These are phyloP conservation scores for Talaromyces sp. DNA, from an alignment of 2,329 filamentous ascomycete species.

Conservation along the genomic window DNA sequence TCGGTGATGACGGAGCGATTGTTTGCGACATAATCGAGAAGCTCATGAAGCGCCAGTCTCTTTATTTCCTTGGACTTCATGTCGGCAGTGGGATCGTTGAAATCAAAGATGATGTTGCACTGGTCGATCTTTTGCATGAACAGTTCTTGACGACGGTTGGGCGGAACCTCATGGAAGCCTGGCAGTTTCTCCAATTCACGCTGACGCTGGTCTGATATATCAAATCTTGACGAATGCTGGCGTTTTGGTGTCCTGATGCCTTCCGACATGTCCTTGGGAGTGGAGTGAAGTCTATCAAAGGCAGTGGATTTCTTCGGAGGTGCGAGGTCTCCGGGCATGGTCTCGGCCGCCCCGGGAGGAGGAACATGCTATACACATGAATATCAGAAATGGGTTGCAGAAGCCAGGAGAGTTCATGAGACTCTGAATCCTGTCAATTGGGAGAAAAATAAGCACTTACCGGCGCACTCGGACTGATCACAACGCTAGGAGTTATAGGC, in stretches of 20 bases:
- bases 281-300: constrained; percentile 84
- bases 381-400: background rate
- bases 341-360: constrained; percentile 87
- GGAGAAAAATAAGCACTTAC: constrained; percentile 49
- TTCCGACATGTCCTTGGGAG: constrained; percentile 93
- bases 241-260: constrained; percentile 91
- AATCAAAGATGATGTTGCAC: constrained; percentile 99
- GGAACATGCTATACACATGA: constrained; percentile 65
- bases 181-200: constrained; percentile 95
- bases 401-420: background rate
- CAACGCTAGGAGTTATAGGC: constrained; percentile 72
- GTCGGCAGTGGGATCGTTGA: constrained; percentile 94
- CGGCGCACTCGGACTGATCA: constrained; percentile 90
- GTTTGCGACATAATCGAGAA: constrained; percentile 96
- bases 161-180: constrained; percentile 94
- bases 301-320: constrained; percentile 91
- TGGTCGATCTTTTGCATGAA: constrained; percentile 99
- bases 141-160: constrained; percentile 87
- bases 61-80: constrained; percentile 99
- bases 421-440: no score
- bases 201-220: constrained; percentile 84
- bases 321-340: constrained; percentile 94
- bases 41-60: constrained; percentile 85
- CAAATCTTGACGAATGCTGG: constrained; percentile 95
- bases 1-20: constrained; percentile 98